A percentile compares a stretch with the other conserved stretches of the same genome.
Evolutionary conservation across 75 land plant species (phyloP).

Genomic region (Pinus taeda): DNA sequence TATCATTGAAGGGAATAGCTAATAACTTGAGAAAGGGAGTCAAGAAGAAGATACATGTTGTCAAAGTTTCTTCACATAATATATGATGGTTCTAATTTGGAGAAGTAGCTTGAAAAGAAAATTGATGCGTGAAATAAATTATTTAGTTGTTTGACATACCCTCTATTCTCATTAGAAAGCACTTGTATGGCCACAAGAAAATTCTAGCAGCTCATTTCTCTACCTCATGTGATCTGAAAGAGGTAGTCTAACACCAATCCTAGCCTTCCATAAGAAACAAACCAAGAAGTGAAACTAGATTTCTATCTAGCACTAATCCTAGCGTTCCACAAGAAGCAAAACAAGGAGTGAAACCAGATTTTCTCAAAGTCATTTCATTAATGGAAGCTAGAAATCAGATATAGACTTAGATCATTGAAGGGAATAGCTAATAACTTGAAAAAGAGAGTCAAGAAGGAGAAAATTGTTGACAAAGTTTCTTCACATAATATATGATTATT

Average conservation of each 20-base stretch:
- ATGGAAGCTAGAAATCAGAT: not conserved
- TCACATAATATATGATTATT: slow-evolving; percentile 68
- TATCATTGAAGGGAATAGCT: too few relatives aligned
- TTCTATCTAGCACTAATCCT: too few relatives aligned
- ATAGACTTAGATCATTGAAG: too few relatives aligned
- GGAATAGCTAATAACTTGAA: too few relatives aligned
- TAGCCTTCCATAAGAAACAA: too few relatives aligned
- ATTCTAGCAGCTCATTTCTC: slow-evolving; percentile 20
- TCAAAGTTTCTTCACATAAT: slow-evolving; percentile 66
- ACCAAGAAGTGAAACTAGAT: too few relatives aligned
- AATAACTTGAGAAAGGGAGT: too few relatives aligned
- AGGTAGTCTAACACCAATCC: too few relatives aligned
- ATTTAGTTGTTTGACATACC: slow-evolving; percentile 84
- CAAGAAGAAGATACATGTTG: slow-evolving; percentile 32
- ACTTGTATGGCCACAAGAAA: slow-evolving; percentile 41
- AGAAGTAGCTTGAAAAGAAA: slow-evolving; percentile 62
- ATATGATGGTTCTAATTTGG: slow-evolving; percentile 61
- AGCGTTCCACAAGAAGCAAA: too few relatives aligned
- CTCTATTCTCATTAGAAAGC: slow-evolving; percentile 45
- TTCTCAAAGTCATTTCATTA: too few relatives aligned
- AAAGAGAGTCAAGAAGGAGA: not conserved
- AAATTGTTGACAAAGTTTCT: slow-evolving; percentile 65
- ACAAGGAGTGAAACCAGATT: too few relatives aligned
- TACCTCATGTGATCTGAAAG: too few relatives aligned
- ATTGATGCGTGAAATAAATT: slow-evolving; percentile 90